phyloP scores from a whole-genome alignment of 345 rosid genomes.

The Draba incana region DNA sequence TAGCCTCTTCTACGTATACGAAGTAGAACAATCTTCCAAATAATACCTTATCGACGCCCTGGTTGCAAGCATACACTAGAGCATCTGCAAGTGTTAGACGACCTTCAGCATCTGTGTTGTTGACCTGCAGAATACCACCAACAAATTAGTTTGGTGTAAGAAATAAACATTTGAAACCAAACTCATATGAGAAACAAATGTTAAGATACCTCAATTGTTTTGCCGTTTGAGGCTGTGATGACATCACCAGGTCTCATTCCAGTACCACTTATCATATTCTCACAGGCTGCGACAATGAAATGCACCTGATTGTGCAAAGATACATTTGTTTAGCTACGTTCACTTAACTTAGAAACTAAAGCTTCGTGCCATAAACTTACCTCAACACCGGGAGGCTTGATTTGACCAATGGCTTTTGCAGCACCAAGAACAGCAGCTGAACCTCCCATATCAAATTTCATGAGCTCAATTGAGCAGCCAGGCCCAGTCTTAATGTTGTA shows the following conservation, averaged over 20 bases:
- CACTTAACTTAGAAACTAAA: constrained; percentile 14
- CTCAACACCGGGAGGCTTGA: constrained; percentile 94
- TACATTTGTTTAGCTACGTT: background rate
- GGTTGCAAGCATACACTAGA: constrained; percentile 91
- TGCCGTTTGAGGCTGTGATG: constrained; percentile 93
- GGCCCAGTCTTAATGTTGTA: constrained; percentile 97
- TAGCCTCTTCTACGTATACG: constrained; percentile 12
- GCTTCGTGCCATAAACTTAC: constrained; percentile 38
- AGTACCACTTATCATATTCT: constrained; percentile 98
- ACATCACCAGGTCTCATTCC: constrained; percentile 99
- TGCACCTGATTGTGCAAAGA: constrained; percentile 62
- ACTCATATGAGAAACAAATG: background rate
- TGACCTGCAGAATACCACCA: constrained; percentile 59
- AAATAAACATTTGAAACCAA: background rate
- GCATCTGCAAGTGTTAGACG: constrained; percentile 98
- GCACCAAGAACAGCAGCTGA: constrained; percentile 96
- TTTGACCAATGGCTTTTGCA: constrained; percentile 89
- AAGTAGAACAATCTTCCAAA: background rate
- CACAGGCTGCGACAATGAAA: constrained; percentile 94
- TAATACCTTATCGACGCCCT: constrained; percentile 86
- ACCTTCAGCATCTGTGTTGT: constrained; percentile 99
- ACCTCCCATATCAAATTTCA: constrained; percentile 98
- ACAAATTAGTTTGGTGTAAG: constrained; percentile 9
- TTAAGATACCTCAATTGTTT: constrained; percentile 78
- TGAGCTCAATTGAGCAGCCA: constrained; percentile 78